Base-by-base conservation (phyloP, 306 rosid species). In the Arachis stenosperma region DNA sequence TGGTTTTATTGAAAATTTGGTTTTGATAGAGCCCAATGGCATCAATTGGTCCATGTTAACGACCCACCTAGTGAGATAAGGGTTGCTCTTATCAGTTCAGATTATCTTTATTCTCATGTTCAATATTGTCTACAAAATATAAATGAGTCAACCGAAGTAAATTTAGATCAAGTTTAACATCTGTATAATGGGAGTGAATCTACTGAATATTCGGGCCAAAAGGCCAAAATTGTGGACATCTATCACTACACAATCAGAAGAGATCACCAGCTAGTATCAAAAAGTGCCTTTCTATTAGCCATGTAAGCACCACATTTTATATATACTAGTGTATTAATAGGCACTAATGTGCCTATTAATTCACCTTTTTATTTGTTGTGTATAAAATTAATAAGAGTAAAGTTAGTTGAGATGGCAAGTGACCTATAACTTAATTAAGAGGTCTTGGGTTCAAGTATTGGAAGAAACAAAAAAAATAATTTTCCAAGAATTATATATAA, bases 51-150 rank as follows among this genome's bases (percentile, higher is more conserved):
- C 59, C 61, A 78, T 36, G 67, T 70, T 13, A 47, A 10, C 52
- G 22, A 77, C 69, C 65, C 77, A 63, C 47, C 65, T 17, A 71
- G 67, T 15, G 37, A 61, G 69, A 66, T 47, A 54, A 61, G 39
- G 12, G 55, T 52, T 33, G 44, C 53, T 61, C 9, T 33, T 62
- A 52, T 29, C 33, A 50, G 64, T 63, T 64, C 33, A 66, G 42
- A 71, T 44, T 56, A 11, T 17, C 73, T 69, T 77, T 53, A 14
- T 77, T 15, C 46, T 50, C 44, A 44, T 53, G 67, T 77, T 44
- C 43, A 70, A 8, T 44, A 63, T 70, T 54, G 51, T 30, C 22
- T 14, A 63, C 76, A 54, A 61, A 47, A 61, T 27, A 39, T 41
- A 63, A 41, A 66, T 66, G 17, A 55, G 57, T 14, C 41, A 61